Evolutionary conservation across 148 eudicot genomes (phyloP).

Genomic region (Agrostemma githago): DNA sequence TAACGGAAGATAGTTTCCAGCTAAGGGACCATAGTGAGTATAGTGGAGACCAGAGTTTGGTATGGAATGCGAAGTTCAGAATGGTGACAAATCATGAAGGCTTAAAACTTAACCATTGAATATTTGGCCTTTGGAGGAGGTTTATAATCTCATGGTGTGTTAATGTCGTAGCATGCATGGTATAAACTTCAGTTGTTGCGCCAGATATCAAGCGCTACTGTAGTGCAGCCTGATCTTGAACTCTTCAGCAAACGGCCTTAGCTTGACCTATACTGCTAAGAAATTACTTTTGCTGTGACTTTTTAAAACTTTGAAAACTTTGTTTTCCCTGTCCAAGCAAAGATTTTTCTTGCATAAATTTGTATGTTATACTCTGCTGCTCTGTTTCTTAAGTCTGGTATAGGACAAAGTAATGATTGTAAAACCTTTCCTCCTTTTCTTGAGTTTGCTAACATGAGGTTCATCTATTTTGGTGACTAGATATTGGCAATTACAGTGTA

Average conservation of each 20-base stretch:
- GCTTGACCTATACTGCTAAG: too few species aligned
- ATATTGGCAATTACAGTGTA: constrained; percentile 87
- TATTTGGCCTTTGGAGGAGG: background rate
- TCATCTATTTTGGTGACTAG: constrained; percentile 37
- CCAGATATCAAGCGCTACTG: background rate
- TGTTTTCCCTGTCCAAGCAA: background rate
- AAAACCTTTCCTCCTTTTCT: background rate
- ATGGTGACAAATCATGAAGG: background rate
- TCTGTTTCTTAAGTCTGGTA: background rate
- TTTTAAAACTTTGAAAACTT: background rate
- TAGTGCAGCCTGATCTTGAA: too few species aligned
- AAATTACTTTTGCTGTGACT: background rate
- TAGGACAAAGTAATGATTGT: background rate
- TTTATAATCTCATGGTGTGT: background rate
- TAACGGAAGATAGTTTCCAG: background rate
- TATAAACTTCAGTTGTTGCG: background rate
- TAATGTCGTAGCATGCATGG: background rate
- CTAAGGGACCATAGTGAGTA: background rate
- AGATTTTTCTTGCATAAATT: background rate
- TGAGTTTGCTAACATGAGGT: background rate
- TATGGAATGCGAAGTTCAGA: background rate
- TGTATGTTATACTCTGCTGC: background rate
- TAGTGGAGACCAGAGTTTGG: background rate
- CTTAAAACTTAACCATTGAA: background rate
- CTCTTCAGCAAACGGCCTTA: too few species aligned